Percentiles rank a stretch among this genome's conserved stretches.
These are phyloP conservation scores for Diutina siamensis DNA, from an alignment of 1,139 yeast genomes.

Conservation along the genomic window DNA sequence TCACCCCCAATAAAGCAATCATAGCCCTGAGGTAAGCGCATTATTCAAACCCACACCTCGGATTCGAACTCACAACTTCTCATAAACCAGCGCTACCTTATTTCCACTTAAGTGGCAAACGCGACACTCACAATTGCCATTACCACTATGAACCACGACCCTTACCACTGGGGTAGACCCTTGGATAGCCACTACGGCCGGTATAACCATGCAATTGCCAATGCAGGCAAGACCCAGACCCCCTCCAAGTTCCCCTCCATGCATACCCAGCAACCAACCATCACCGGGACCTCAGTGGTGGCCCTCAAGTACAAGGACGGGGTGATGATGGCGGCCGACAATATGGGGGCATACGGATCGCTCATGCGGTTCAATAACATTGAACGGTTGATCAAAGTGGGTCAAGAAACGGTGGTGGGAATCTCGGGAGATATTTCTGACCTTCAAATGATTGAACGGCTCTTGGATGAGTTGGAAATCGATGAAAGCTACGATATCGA, in stretches of 20 bases:
- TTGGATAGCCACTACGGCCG: slow-evolving; percentile 67
- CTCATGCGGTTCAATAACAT: slow-evolving; percentile 75
- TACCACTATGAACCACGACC: slow-evolving; percentile 82
- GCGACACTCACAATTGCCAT: background rate
- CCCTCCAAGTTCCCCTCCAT: slow-evolving; percentile 44
- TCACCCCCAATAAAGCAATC: too few species aligned
- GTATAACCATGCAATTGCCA: slow-evolving; percentile 64
- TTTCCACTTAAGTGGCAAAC: background rate
- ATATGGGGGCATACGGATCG: slow-evolving; percentile 88
- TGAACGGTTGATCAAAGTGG: slow-evolving; percentile 77
- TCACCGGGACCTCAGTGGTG: slow-evolving; percentile 92
- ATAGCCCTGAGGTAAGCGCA: too few species aligned
- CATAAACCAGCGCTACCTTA: background rate
- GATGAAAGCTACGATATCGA: slow-evolving; percentile 71
- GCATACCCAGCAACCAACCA: slow-evolving; percentile 89
- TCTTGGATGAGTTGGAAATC: slow-evolving; percentile 64
- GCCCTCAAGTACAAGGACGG: slow-evolving; percentile 88
- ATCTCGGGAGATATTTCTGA: slow-evolving; percentile 93
- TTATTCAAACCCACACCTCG: too few species aligned
- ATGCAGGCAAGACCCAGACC: slow-evolving; percentile 21
- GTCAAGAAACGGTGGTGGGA: slow-evolving; percentile 81
- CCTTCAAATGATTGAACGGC: slow-evolving; percentile 69
- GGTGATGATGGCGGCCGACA: slow-evolving; percentile 89
- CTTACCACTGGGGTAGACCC: slow-evolving; percentile 93
- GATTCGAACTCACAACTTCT: background rate